Evolutionary conservation across 306 rosid genomes (phyloP), one percentile per base, ranked within the genome.

Genomic region (Sophora flavescens): DNA sequence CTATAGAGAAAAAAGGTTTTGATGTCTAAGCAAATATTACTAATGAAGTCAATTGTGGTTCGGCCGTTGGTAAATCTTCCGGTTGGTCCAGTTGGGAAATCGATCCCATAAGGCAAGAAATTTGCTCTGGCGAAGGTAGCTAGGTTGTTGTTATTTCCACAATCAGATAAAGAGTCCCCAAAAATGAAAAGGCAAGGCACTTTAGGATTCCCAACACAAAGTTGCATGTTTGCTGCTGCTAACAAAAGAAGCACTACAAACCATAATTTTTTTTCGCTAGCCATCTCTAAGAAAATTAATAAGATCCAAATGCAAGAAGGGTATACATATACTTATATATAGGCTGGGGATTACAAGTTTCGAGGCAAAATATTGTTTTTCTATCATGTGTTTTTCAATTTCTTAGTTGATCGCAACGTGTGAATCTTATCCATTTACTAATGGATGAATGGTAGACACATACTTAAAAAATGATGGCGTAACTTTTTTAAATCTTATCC

Each of bases 21-120:
- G 22, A 16, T 13, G 12, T 15, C 10, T 4, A 17, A 6, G 6
- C 9, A 32, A 15, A 17, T 22, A 65, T 12, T 17, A 84, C 90
- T 74, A 14, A 84, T 47, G 38, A 80, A 30, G 15, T 90, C 96
- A 13, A 67, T 64, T 0, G 32, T 0, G 36, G 85, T 86, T 32
- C 58, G 81, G 1, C 87, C 96, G 50, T 90, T 90, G 80, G 72
- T 38, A 57, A 85, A 88, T 47, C 96, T 86, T 48, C 96, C 93
- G 0, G 91, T 85, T 6, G 93, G 82, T 8, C 79, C 70, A 17
- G 4, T 10, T 1, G 89, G 73, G 36, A 86, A 77, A 57, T 88
- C 96, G 30, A 86, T 65, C 22, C 91, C 96, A 58, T 88, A 90
- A 0, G 96, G 96, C 7, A 4, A 7, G 66, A 84, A 84, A 72